Evolutionary conservation across 768 basidiomycete species (phyloP).

Genomic region (Cytidiella melzeri): DNA sequence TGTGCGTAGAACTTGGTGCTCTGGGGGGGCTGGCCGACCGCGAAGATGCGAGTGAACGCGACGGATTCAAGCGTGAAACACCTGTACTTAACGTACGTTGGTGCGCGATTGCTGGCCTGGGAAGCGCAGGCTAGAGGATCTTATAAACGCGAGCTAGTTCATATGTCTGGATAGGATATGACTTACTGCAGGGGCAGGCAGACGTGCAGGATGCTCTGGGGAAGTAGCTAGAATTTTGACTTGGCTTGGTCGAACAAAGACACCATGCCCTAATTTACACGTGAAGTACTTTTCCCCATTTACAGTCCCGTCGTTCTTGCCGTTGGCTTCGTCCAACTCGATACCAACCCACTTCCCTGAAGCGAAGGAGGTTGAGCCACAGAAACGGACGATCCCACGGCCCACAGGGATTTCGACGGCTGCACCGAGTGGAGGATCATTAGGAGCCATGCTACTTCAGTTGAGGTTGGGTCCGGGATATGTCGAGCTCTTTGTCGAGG

Average conservation of each 20-base stretch:
- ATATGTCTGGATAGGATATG: neutral
- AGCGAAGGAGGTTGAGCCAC: slow-evolving; percentile 76
- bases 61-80: slow-evolving; percentile 18
- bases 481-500: neutral
- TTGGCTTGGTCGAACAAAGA: slow-evolving; percentile 85
- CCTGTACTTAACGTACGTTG: slow-evolving; percentile 51
- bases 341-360: slow-evolving; percentile 94
- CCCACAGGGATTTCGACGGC: slow-evolving; percentile 79
- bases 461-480: neutral
- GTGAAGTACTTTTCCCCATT: slow-evolving; percentile 75
- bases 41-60: slow-evolving; percentile 38
- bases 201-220: slow-evolving; percentile 16
- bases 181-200: slow-evolving; percentile 15
- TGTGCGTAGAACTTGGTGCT: slow-evolving; percentile 21
- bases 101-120: slow-evolving; percentile 41
- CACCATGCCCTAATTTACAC: slow-evolving; percentile 71
- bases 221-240: slow-evolving; percentile 47
- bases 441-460: slow-evolving; percentile 25
- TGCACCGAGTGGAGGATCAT: slow-evolving; percentile 54
- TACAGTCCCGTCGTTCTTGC: slow-evolving; percentile 95
- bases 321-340: slow-evolving; percentile 73
- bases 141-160: neutral
- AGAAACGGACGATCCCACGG: slow-evolving; percentile 80
- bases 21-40: slow-evolving; percentile 65
- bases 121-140: slow-evolving; percentile 12